Percentiles rank a stretch among this genome's conserved stretches.
phyloP scores from a whole-genome alignment of 345 rosid species.

The Mangifera indica region DNA sequence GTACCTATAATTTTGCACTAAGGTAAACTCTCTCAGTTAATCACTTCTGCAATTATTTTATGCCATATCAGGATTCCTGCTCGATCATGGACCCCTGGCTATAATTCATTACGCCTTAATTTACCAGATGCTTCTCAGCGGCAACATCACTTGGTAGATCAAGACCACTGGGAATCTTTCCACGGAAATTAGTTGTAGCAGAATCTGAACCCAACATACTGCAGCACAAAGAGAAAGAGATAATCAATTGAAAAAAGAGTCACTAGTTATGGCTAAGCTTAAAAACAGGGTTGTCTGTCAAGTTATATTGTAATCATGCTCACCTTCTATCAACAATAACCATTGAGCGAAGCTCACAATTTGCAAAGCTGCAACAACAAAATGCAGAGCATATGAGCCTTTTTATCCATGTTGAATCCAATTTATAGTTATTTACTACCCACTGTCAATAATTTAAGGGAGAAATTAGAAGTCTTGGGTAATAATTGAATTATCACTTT shows the following conservation, averaged over 20 bases:
- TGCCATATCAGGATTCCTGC: constrained; percentile 2
- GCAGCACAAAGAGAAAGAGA: constrained; percentile 15
- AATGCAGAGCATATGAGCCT: background rate
- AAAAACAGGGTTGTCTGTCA: background rate
- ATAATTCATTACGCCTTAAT: constrained; percentile 3
- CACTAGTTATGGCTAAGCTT: background rate
- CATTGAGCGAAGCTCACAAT: constrained; percentile 76
- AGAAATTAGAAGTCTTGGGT: background rate
- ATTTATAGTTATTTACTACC: background rate
- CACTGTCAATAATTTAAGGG: too few relatives aligned
- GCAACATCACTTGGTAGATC: constrained; percentile 61
- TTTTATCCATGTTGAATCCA: background rate
- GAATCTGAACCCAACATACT: constrained; percentile 47
- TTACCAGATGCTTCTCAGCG: constrained; percentile 24
- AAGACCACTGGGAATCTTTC: constrained; percentile 49
- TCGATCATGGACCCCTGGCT: background rate
- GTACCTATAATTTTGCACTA: background rate
- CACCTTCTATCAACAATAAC: constrained; percentile 59
- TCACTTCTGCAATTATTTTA: background rate
- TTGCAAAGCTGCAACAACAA: constrained; percentile 53
- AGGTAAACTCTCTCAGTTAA: background rate
- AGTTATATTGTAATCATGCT: constrained; percentile 9
- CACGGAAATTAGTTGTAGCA: constrained; percentile 51
- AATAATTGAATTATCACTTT: background rate
- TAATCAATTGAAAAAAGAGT: background rate